Percentiles rank a stretch among this genome's conserved stretches.
Evolutionary conservation across 2,329 filamentous ascomycete genomes (phyloP).

Genomic region (Trichoderma atroviride): DNA sequence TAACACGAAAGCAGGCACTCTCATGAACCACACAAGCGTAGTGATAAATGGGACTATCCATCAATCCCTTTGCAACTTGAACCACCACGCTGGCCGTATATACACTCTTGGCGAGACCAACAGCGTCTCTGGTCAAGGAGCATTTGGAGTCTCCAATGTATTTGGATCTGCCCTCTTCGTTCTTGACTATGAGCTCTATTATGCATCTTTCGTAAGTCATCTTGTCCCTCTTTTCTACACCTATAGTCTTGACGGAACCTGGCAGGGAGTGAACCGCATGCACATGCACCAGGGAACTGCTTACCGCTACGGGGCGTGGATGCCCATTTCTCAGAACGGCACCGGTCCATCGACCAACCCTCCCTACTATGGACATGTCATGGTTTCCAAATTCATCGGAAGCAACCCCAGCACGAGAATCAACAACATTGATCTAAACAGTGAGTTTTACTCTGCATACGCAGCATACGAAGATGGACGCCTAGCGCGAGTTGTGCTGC

Average conservation of each 20-base stretch:
- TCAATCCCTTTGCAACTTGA: conserved; percentile 10
- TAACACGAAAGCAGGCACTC: conserved; percentile 4
- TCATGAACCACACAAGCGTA: conserved; percentile 23
- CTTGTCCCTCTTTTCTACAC: fast-evolving
- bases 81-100: conserved; percentile 9
- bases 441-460: conserved; percentile 24
- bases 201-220: conserved; percentile 13
- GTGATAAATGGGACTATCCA: conserved; percentile 20
- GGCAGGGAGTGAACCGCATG: conserved; percentile 15
- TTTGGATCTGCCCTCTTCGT: conserved; percentile 24
- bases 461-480: conserved; percentile 14
- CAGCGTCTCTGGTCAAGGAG: conserved; percentile 21
- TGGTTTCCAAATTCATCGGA: conserved; percentile 24
- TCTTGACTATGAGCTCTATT: conserved; percentile 25
- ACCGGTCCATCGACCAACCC: conserved; percentile 22
- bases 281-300: conserved; percentile 24
- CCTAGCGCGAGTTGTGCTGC: neutral
- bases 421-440: conserved; percentile 17
- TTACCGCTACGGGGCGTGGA: conserved; percentile 24
- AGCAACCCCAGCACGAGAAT: conserved; percentile 14
- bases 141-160: conserved; percentile 20
- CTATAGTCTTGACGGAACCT: neutral
- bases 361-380: conserved; percentile 23
- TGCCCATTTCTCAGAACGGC: conserved; percentile 22
- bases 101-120: conserved; percentile 23